Conservation (phyloP, 148 eudicot genomes). For the Persicaria maculosa region DNA sequence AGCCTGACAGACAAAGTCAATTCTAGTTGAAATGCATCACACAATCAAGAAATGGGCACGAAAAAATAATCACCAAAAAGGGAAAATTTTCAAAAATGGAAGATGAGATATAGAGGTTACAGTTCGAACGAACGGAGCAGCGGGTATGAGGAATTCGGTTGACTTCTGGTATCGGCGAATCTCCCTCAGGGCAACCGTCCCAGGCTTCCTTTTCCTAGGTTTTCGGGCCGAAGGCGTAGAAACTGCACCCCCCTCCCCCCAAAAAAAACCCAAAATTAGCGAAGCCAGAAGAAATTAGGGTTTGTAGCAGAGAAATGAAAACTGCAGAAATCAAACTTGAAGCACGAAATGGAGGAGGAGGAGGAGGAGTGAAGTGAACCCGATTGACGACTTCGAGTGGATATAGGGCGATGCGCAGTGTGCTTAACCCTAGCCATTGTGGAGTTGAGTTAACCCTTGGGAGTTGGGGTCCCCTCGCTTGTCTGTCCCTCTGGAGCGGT, state of each 20-base stretch:
- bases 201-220: slow-evolving; percentile 5
- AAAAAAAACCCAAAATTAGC: neutral
- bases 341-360: neutral
- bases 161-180: slow-evolving; percentile 18
- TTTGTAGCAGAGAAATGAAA: neutral
- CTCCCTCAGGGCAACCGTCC: slow-evolving; percentile 17
- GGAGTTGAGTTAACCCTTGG: neutral
- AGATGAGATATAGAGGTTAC: slow-evolving; percentile 11
- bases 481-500: too few relatives aligned
- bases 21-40: neutral
- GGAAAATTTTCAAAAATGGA: neutral
- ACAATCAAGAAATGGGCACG: neutral
- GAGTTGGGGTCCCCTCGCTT: too few relatives aligned
- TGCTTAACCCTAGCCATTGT: neutral
- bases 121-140: slow-evolving; percentile 29
- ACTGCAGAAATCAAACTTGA: neutral
- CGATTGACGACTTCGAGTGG: neutral
- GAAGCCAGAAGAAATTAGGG: slow-evolving; percentile 2
- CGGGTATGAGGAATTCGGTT: slow-evolving; percentile 13
- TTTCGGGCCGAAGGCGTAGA: slow-evolving; percentile 5
- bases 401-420: neutral
- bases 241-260: too few relatives aligned
- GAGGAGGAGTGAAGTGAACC: neutral
- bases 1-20: neutral
- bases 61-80: neutral